phyloP scores from a whole-genome alignment of 225 moss, liverwort and hornwort species.

The Thuidium tamariscinum region DNA sequence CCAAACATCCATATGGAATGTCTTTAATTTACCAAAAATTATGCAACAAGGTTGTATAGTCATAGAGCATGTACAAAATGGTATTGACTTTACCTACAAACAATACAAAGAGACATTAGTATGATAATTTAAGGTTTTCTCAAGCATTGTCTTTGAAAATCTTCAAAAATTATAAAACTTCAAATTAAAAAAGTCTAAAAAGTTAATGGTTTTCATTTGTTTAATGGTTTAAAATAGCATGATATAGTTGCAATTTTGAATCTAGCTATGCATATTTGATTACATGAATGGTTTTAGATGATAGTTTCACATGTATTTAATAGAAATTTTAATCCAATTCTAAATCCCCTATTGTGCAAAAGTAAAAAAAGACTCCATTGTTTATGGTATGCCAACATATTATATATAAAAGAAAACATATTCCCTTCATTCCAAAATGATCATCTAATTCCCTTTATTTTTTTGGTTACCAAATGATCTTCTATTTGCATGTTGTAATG shows the following conservation, averaged over 20 bases:
- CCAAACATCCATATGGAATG: too few relatives aligned
- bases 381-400: neutral
- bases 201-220: neutral
- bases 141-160: neutral
- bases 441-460: too few relatives aligned
- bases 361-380: neutral
- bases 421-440: too few relatives aligned
- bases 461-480: too few relatives aligned
- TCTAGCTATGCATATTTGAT: neutral
- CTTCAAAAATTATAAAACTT: neutral
- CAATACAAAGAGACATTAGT: neutral
- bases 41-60: neutral
- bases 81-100: neutral
- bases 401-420: neutral
- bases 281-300: neutral
- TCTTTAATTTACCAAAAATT: too few relatives aligned
- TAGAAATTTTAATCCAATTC: neutral
- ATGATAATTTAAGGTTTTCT: neutral
- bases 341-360: neutral
- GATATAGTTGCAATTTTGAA: neutral
- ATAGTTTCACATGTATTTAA: neutral
- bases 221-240: neutral
- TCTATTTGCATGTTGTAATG: too few relatives aligned
- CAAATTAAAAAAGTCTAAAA: neutral
- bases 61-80: neutral